Percentiles rank a stretch among this genome's conserved stretches.
These are phyloP conservation scores for Aspergillus intermedius DNA, from an alignment of 2,329 filamentous ascomycete genomes.

Conservation along the genomic window DNA sequence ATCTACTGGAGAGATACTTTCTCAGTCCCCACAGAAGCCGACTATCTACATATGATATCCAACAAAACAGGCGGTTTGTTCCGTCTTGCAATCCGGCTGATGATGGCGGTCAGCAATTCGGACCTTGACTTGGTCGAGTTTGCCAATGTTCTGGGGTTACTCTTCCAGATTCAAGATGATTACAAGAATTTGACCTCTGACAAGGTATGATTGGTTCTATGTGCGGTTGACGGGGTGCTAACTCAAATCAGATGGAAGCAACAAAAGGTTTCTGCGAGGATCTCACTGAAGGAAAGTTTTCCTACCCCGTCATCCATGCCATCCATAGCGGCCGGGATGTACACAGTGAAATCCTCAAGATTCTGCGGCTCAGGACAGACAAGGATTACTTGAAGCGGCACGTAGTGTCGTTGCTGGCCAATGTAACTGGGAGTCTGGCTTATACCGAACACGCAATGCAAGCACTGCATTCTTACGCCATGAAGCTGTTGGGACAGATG, in stretches of 20 bases:
- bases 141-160: slow-evolving; percentile 48
- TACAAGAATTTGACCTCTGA: slow-evolving; percentile 66
- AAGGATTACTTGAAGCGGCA: slow-evolving; percentile 82
- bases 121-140: slow-evolving; percentile 46
- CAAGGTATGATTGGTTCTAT: slow-evolving; percentile 1
- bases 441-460: slow-evolving; percentile 42
- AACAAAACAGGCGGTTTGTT: slow-evolving; percentile 17
- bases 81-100: slow-evolving; percentile 14
- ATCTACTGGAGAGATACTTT: slow-evolving; percentile 37
- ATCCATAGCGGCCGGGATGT: slow-evolving; percentile 54
- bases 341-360: slow-evolving; percentile 69
- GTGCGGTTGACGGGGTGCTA: background rate
- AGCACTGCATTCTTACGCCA: background rate
- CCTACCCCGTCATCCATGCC: slow-evolving; percentile 84
- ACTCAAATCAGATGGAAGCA: slow-evolving; percentile 6
- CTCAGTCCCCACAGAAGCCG: slow-evolving; percentile 32
- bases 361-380: slow-evolving; percentile 75
- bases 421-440: slow-evolving; percentile 71
- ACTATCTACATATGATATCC: slow-evolving; percentile 38
- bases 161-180: slow-evolving; percentile 51
- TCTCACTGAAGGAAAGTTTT: slow-evolving; percentile 91
- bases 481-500: background rate
- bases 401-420: slow-evolving; percentile 78
- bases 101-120: background rate
- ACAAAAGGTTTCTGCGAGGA: slow-evolving; percentile 89